Base-by-base conservation (phyloP, 257 asterid genomes). In the Penstemon eatonii region DNA sequence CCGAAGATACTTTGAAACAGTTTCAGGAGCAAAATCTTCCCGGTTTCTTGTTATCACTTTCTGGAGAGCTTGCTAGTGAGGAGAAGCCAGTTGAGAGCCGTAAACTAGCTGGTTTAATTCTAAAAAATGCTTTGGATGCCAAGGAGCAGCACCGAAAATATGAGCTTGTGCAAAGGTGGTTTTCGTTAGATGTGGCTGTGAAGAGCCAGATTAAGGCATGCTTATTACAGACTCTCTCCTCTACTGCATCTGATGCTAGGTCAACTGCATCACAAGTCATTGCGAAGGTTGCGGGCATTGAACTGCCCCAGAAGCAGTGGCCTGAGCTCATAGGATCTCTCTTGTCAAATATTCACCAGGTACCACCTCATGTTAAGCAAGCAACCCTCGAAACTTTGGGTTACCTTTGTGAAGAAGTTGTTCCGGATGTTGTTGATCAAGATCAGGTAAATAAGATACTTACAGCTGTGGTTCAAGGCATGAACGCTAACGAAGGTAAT, bases 41-140 rank as follows among this genome's bases (percentile, higher is more conserved):
- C 46, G 76, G 65, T 33, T 86, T 86, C 68, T 61, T 86, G 75
- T 52, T 86, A 42, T 83, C 92, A 11, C 81, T 86, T 49, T 83
- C 89, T 15, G 85, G 74, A 8, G 92, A 86, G 80, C 90, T 84
- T 71, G 72, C 85, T 33, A 78, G 59, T 58, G 84, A 86, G 70
- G 89, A 83, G 53, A 86, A 86, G 68, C 92, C 92, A 7, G 80
- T 81, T 11, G 92, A 83, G 44, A 86, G 89, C 63, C 92, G 89
- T 68, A 86, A 74, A 60, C 77, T 86, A 65, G 89, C 89, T 4
- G 92, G 92, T 38, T 69, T 83, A 73, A 63, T 86, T 56, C 81
- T 86, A 0, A 86, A 86, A 78, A 86, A 86, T 73, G 81, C 87
- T 5, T 72, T 86, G 87, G 87, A 86, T 78, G 92, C 92, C 8